These are phyloP conservation scores for Cucumis melo DNA, from an alignment of 306 rosid species.

Conservation along the genomic window DNA sequence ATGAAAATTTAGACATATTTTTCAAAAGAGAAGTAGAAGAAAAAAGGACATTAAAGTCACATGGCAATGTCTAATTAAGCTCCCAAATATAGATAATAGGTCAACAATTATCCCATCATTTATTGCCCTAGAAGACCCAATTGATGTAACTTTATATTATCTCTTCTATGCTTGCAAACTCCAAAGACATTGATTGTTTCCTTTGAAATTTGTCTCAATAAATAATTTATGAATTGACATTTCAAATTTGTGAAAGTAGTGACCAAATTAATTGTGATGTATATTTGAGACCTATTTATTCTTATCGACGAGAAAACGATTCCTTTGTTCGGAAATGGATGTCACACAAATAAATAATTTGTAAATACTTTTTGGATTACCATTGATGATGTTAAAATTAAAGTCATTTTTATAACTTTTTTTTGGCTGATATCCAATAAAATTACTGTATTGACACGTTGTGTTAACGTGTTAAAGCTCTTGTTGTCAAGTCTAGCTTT, in stretches of 20 bases:
- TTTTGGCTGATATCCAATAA: too few relatives aligned
- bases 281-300: not conserved
- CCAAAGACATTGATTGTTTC: not conserved
- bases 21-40: not conserved
- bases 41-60: not conserved
- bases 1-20: not conserved
- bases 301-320: too few relatives aligned
- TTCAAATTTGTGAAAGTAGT: not conserved
- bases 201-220: not conserved
- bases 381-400: too few relatives aligned
- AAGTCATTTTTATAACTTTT: too few relatives aligned
- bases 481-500: too few relatives aligned
- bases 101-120: not conserved
- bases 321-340: too few relatives aligned
- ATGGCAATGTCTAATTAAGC: not conserved
- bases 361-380: too few relatives aligned
- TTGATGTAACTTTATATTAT: not conserved
- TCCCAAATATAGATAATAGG: not conserved
- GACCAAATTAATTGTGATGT: not conserved
- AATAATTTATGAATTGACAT: not conserved
- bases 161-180: not conserved
- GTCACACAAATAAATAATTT: too few relatives aligned
- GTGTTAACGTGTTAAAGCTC: too few relatives aligned
- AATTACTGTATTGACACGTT: too few relatives aligned
- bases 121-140: not conserved